Evolutionary conservation across 257 asterid species (phyloP).

Genomic region (Solanum phureja): DNA sequence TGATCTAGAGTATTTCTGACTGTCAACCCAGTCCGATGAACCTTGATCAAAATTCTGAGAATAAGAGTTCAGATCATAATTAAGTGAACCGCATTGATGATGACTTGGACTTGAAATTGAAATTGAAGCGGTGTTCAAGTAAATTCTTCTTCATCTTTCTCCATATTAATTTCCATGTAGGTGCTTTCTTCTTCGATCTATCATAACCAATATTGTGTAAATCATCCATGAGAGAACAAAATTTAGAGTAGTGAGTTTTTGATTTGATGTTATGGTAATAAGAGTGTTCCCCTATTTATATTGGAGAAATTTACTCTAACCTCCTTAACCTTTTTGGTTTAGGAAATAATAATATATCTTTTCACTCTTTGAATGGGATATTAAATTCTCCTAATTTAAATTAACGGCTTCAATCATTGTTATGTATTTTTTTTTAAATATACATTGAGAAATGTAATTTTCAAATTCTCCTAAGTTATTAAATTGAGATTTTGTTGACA

Average conservation of each 20-base stretch:
- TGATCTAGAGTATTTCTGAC: conserved; percentile 47
- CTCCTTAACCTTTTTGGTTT: neutral
- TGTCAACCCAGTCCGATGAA: conserved; percentile 16
- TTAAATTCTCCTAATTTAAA: neutral
- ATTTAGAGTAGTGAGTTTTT: neutral
- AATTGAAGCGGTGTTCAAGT: conserved; percentile 16
- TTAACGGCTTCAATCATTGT: neutral
- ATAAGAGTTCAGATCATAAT: conserved; percentile 48
- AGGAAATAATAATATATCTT: neutral
- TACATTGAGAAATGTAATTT: neutral
- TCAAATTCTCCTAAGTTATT: neutral
- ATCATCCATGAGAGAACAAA: neutral
- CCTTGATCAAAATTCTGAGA: conserved; percentile 67
- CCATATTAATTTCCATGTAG: conserved; percentile 57
- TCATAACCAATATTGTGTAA: neutral
- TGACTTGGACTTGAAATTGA: neutral
- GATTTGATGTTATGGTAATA: neutral
- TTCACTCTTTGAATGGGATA: neutral
- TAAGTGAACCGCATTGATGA: conserved; percentile 47
- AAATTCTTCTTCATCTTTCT: conserved; percentile 50
- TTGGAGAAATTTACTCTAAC: neutral
- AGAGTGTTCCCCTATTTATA: neutral
- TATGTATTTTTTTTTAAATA: too few species aligned
- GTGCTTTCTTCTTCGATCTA: conserved; percentile 19
- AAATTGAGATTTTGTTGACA: neutral